phyloP scores from a whole-genome alignment of 345 rosid genomes.

The Salix purpurea region DNA sequence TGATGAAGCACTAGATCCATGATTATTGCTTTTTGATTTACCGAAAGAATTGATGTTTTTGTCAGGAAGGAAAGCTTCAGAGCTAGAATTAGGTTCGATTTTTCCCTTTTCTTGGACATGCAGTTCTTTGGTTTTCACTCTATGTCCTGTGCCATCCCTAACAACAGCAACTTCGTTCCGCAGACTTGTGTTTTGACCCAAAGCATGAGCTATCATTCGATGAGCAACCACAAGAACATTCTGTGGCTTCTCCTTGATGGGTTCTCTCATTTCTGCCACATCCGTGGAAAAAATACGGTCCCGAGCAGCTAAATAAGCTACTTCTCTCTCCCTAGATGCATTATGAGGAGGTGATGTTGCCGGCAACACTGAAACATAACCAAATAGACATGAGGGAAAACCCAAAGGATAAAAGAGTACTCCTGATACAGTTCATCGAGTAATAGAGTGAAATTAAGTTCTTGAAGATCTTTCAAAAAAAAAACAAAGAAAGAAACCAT shows the following conservation, averaged over 20 bases:
- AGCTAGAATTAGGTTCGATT: slow-evolving; percentile 17
- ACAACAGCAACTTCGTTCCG: slow-evolving; percentile 6
- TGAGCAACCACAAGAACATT: slow-evolving; percentile 55
- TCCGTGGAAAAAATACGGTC: slow-evolving; percentile 49
- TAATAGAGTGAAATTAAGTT: background rate
- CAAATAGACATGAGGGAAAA: slow-evolving; percentile 1
- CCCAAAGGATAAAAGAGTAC: background rate
- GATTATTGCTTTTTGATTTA: slow-evolving; percentile 17
- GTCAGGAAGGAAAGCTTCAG: slow-evolving; percentile 4
- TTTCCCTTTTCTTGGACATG: slow-evolving; percentile 16
- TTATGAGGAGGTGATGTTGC: slow-evolving; percentile 28
- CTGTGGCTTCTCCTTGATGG: slow-evolving; percentile 39
- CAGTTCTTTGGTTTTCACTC: slow-evolving; percentile 11
- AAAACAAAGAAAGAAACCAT: background rate
- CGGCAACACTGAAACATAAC: slow-evolving; percentile 31
- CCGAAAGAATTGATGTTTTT: slow-evolving; percentile 1
- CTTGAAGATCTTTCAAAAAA: too few relatives aligned
- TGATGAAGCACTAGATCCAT: slow-evolving; percentile 7
- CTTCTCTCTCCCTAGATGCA: slow-evolving; percentile 53
- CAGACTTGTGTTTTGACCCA: slow-evolving; percentile 43
- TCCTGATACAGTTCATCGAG: background rate
- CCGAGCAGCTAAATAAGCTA: slow-evolving; percentile 65
- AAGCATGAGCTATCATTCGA: slow-evolving; percentile 75
- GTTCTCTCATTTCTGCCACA: slow-evolving; percentile 32
- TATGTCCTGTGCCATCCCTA: slow-evolving; percentile 17